These are phyloP conservation scores for Gelatoporia subvermispora DNA, from an alignment of 768 basidiomycete genomes.

Conservation along the genomic window DNA sequence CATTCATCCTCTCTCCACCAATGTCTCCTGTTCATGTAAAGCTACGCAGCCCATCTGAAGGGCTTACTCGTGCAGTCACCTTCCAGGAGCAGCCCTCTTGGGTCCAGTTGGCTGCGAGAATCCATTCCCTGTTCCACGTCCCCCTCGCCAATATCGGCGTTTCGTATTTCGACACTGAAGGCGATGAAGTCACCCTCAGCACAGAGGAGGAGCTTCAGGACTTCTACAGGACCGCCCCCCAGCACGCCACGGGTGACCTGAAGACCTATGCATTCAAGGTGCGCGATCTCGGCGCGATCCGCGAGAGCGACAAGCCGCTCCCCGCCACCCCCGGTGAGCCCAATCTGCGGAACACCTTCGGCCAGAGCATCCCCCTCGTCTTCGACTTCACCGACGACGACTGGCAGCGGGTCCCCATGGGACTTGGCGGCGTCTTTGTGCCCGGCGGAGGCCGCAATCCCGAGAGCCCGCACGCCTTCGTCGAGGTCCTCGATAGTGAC, in stretches of 20 bases:
- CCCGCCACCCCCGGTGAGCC: conserved; percentile 26
- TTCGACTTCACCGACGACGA: conserved; percentile 49
- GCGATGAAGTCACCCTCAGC: conserved; percentile 73
- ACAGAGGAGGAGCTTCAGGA: conserved; percentile 76
- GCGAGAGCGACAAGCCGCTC: conserved; percentile 28
- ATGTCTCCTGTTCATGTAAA: conserved; percentile 61
- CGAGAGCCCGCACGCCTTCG: conserved; percentile 57
- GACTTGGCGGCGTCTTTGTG: conserved; percentile 35
- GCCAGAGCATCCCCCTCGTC: conserved; percentile 40
- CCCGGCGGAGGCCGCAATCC: conserved; percentile 24
- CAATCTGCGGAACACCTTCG: conserved; percentile 55
- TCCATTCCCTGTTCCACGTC: conserved; percentile 52
- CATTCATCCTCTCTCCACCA: conserved; percentile 16
- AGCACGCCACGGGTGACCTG: conserved; percentile 12
- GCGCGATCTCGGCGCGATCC: conserved; percentile 44
- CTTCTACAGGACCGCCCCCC: conserved; percentile 41
- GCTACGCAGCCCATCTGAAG: conserved; percentile 45
- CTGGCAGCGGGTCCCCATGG: conserved; percentile 54
- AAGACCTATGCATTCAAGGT: conserved; percentile 56
- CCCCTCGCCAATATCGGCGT: conserved; percentile 56
- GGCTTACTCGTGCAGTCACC: conserved; percentile 53
- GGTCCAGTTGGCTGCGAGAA: conserved; percentile 49
- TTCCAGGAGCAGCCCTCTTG: conserved; percentile 54
- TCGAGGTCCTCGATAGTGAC: conserved; percentile 50
- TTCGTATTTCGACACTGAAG: conserved; percentile 68